Evolutionary conservation across 768 basidiomycete species (phyloP), one percentile per base, ranked within the genome.

Genomic region (Collybia nuda): DNA sequence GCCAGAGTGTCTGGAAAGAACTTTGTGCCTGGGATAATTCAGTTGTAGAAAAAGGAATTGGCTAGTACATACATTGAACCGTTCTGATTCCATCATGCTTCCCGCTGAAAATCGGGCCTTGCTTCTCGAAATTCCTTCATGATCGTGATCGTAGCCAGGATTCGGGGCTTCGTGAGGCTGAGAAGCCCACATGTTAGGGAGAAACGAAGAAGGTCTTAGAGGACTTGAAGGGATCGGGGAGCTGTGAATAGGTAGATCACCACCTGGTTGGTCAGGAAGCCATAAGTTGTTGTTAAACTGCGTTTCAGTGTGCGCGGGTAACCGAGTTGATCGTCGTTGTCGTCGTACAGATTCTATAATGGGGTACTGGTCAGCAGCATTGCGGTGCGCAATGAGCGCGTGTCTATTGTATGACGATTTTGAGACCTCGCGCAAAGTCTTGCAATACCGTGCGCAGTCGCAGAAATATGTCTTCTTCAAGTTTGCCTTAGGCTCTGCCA

Each of bases 361-460:
- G 19, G 36, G 9, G 19, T 8, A 32, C 2, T 19, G 37, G 38
- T 21, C 2, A 39, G 36, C 35, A 2, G 15, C 18, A 12, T 15
- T 29, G 17, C 18, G 32, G 21, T 15, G 18, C 12, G 11, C n/a
- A 45, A 28, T 39, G 19, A 8, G 46, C 26, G 11, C 35, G 11
- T 47, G 46, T 19, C 11, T n/a, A 39, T 47, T 37, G 5, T 26
- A 47, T 14, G 46, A 35, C 17, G 46, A 7, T 24, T 28, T 47
- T 1, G 46, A 12, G 19, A 47, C 35, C 11, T 35, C 46, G 17
- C 17, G 36, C 18, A 17, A 5, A 22, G 38, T 39, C 24, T 39
- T 47, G 46, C 46, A 39, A 47, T 36, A 47, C 17, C 37, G 6
- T 38, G 46, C 12, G n/a, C 46, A 47, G 23, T 39, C 24, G 18